Conservation (phyloP, 169 alveolate genomes). For the Eimeria tenella region DNA sequence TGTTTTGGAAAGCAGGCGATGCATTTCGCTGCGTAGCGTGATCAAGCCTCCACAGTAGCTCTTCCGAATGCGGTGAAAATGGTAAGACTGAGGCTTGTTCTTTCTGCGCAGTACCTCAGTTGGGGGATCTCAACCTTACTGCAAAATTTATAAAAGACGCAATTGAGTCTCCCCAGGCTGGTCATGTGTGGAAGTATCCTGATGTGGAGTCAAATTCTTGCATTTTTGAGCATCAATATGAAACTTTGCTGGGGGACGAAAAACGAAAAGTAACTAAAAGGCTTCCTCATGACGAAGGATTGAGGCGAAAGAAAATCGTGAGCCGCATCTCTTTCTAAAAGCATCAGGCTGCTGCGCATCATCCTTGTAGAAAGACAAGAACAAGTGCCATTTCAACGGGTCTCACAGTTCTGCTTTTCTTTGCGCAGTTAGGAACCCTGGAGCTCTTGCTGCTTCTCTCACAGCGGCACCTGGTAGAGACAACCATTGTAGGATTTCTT, state of each 20-base stretch:
- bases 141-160: neutral
- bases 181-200: constrained; percentile 11
- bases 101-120: constrained; percentile 33
- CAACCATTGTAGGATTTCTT: constrained; percentile 28
- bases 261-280: no score
- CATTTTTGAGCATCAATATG: constrained; percentile 11
- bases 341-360: no score
- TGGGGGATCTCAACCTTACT: neutral
- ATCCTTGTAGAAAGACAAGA: no score
- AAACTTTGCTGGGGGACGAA: no score
- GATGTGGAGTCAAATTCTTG: constrained; percentile 32
- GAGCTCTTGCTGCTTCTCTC: neutral
- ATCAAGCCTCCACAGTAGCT: no score
- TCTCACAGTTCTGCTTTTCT: neutral
- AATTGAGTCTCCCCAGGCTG: neutral
- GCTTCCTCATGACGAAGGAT: neutral
- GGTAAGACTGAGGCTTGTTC: neutral
- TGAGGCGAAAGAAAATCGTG: neutral
- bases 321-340: neutral
- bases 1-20: no score
- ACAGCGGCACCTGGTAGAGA: constrained; percentile 24
- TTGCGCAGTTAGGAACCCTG: constrained; percentile 13
- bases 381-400: neutral
- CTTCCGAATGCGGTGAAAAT: neutral
- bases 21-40: no score